These are phyloP conservation scores for Blastobotrys serpentis DNA, from an alignment of 1,139 yeast species.

Conservation along the genomic window DNA sequence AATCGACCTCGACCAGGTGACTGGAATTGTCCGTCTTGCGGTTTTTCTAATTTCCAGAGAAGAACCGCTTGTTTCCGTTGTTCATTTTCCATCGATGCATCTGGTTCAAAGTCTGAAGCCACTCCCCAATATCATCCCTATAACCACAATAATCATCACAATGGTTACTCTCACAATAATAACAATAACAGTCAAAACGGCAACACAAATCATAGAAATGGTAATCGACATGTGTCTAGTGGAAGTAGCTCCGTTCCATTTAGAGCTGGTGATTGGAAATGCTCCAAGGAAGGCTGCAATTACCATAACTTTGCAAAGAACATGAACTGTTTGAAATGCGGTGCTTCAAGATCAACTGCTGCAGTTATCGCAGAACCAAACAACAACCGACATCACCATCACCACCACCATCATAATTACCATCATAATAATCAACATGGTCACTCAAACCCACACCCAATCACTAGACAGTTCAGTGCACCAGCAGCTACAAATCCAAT, in stretches of 20 bases:
- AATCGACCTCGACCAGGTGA: conserved; percentile 96
- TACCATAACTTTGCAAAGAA: conserved; percentile 95
- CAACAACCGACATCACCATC: conserved; percentile 8
- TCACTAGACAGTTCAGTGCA: conserved; percentile 7
- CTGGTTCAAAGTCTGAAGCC: neutral
- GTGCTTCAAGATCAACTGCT: conserved; percentile 65
- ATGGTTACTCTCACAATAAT: conserved; percentile 5
- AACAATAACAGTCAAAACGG: conserved; percentile 13
- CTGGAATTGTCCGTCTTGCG: conserved; percentile 97
- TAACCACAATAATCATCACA: conserved; percentile 21
- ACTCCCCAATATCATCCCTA: conserved; percentile 51
- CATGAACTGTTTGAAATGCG: conserved; percentile 81
- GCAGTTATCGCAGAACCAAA: conserved; percentile 28
- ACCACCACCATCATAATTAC: neutral
- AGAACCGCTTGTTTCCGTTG: conserved; percentile 94
- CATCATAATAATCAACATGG: neutral
- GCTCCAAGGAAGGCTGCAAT: conserved; percentile 70
- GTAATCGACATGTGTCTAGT: neutral
- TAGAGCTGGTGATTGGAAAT: conserved; percentile 97
- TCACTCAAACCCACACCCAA: neutral
- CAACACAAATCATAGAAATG: conserved; percentile 2
- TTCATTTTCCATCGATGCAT: conserved; percentile 61
- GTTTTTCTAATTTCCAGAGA: conserved; percentile 91
- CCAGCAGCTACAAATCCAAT: neutral
- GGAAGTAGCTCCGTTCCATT: conserved; percentile 62